Evolutionary conservation across 169 alveolate species (phyloP).

Genomic region (Ichthyophthirius multifiliis): DNA sequence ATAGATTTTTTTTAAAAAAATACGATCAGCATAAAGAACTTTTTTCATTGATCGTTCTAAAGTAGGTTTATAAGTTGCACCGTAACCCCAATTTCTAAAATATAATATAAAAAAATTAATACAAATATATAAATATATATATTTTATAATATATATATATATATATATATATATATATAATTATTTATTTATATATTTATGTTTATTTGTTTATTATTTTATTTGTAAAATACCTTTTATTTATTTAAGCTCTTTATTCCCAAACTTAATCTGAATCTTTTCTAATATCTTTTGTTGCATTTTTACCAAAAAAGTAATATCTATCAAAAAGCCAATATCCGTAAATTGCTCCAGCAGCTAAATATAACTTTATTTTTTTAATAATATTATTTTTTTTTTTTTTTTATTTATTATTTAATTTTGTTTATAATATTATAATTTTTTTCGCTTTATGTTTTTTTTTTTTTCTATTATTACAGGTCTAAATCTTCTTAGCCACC

Average conservation of each 20-base stretch:
- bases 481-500: constrained; percentile 28
- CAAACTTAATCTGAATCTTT: not conserved
- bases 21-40: constrained; percentile 24
- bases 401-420: not conserved
- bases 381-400: not conserved
- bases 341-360: not conserved
- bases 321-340: constrained; percentile 9
- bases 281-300: constrained; percentile 7
- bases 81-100: constrained; percentile 9
- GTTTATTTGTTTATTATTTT: too few species aligned
- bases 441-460: not conserved
- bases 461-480: not conserved
- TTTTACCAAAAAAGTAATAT: constrained; percentile 9
- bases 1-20: too few species aligned
- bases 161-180: too few species aligned
- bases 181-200: too few species aligned
- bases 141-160: too few species aligned
- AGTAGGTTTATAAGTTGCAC: constrained; percentile 10
- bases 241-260: not conserved
- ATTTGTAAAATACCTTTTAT: constrained; percentile 2
- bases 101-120: not conserved
- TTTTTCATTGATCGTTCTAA: constrained; percentile 28
- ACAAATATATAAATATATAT: not conserved
- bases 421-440: not conserved
- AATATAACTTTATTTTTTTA: not conserved